phyloP scores from a whole-genome alignment of 139 green algal species.

The Closterium sp. region DNA sequence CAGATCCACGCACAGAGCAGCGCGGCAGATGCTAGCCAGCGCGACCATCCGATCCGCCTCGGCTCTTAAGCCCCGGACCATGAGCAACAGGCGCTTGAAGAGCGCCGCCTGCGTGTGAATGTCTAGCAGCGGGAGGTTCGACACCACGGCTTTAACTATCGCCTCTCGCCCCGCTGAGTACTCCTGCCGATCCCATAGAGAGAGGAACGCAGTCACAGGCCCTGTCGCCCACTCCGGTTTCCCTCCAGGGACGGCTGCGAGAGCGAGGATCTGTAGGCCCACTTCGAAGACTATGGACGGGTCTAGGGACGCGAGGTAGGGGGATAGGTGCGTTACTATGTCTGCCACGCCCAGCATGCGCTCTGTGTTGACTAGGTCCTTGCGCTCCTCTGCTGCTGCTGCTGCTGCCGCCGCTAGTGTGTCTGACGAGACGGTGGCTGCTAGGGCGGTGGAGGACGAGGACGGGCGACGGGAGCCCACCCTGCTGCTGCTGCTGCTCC shows the following conservation, averaged over 20 bases:
- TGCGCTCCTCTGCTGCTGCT: constrained; percentile 1
- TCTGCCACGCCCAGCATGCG: constrained; percentile 35
- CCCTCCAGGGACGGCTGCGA: constrained; percentile 40
- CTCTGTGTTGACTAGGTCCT: constrained; percentile 35
- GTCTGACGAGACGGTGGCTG: neutral
- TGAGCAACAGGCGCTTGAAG: constrained; percentile 45
- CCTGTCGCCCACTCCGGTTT: constrained; percentile 47
- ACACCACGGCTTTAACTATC: constrained; percentile 47
- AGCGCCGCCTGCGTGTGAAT: constrained; percentile 47
- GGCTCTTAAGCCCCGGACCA: constrained; percentile 42
- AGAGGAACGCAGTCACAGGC: constrained; percentile 48
- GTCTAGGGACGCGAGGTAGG: constrained; percentile 41
- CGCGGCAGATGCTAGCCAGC: constrained; percentile 44
- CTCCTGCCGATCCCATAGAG: constrained; percentile 49
- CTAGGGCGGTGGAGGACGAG: neutral
- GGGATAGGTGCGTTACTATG: constrained; percentile 39
- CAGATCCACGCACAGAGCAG: constrained; percentile 40
- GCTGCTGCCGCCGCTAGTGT: neutral
- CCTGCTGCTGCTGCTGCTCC: neutral
- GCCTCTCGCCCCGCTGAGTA: constrained; percentile 44
- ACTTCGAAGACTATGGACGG: constrained; percentile 46
- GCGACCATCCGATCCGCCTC: constrained; percentile 50
- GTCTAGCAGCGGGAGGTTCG: constrained; percentile 47
- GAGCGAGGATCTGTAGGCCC: constrained; percentile 36
- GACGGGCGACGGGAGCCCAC: neutral